Evolutionary conservation across 129 eudicot genomes (phyloP).

Genomic region (Rutidosis leptorrhynchoides): DNA sequence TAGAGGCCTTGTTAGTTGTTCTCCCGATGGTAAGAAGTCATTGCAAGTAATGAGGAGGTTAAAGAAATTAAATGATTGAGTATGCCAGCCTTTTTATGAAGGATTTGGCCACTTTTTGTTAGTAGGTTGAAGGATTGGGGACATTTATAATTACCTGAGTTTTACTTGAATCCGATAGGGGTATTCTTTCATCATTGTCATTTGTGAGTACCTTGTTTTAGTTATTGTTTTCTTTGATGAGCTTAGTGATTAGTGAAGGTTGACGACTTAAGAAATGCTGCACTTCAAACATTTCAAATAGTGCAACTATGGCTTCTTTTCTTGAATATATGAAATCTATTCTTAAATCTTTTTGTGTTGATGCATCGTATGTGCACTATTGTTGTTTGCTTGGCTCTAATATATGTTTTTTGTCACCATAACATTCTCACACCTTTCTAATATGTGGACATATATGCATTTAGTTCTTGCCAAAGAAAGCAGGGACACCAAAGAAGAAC

Average conservation of each 20-base stretch:
- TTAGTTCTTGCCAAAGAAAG: constrained; percentile 73
- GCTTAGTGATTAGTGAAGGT: not conserved
- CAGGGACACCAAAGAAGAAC: constrained; percentile 67
- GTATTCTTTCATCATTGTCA: not conserved
- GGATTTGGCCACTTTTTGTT: too few species aligned
- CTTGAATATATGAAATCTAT: not conserved
- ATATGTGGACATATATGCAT: constrained; percentile 11
- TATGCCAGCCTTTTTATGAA: too few species aligned
- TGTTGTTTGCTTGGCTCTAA: not conserved
- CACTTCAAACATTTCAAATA: not conserved
- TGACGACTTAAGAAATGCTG: not conserved
- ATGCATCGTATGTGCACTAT: not conserved
- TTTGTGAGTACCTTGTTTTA: not conserved
- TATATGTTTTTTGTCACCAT: not conserved
- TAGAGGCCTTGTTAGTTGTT: too few species aligned
- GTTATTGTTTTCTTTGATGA: not conserved
- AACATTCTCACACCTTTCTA: constrained; percentile 10
- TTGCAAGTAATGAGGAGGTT: too few species aligned
- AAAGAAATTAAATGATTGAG: too few species aligned
- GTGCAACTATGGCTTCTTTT: not conserved
- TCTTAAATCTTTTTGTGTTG: not conserved
- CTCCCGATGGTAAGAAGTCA: too few species aligned
- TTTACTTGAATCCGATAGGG: not conserved
- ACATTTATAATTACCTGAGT: not conserved
- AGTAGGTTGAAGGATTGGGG: not conserved